Conservation (phyloP, 768 basidiomycete species). For the Leucosporidium yakuticum region DNA sequence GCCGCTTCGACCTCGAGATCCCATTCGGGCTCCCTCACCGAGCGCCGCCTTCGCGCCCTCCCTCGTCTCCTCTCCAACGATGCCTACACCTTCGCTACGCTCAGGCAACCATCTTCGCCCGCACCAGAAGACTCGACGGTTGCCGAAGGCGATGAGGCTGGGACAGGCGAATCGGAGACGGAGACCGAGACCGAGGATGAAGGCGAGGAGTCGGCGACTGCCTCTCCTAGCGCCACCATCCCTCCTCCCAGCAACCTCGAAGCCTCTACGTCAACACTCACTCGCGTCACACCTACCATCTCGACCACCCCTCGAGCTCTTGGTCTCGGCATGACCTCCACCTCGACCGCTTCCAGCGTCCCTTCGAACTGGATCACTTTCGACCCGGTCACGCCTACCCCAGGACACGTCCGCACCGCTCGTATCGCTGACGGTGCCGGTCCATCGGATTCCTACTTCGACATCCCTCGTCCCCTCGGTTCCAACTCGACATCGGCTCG, state of each 20-base stretch:
- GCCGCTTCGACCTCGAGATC: conserved; percentile 3
- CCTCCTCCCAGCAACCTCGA: conserved; percentile 22
- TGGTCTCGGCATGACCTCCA: background rate
- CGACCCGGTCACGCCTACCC: conserved; percentile 30
- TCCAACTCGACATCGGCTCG: background rate
- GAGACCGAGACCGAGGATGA: conserved; percentile 37
- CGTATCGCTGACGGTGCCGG: conserved; percentile 13
- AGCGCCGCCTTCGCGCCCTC: conserved; percentile 4
- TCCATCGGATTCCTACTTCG: conserved; percentile 31
- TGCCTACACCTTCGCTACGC: background rate
- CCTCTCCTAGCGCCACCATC: conserved; percentile 16
- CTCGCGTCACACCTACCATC: conserved; percentile 7
- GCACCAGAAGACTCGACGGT: background rate
- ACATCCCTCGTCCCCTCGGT: conserved; percentile 14
- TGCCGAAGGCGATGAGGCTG: conserved; percentile 40
- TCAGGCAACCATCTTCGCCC: background rate
- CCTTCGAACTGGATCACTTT: conserved; percentile 27
- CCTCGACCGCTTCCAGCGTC: background rate
- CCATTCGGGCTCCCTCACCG: background rate
- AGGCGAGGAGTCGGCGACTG: background rate
- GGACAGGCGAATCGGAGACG: conserved; percentile 42
- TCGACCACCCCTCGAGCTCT: conserved; percentile 11
- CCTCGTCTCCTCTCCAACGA: conserved; percentile 23
- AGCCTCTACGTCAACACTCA: conserved; percentile 16
- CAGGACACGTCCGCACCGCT: conserved; percentile 24